Conservation (phyloP, 2,329 filamentous ascomycete genomes). For the Alternaria ethzedia region DNA sequence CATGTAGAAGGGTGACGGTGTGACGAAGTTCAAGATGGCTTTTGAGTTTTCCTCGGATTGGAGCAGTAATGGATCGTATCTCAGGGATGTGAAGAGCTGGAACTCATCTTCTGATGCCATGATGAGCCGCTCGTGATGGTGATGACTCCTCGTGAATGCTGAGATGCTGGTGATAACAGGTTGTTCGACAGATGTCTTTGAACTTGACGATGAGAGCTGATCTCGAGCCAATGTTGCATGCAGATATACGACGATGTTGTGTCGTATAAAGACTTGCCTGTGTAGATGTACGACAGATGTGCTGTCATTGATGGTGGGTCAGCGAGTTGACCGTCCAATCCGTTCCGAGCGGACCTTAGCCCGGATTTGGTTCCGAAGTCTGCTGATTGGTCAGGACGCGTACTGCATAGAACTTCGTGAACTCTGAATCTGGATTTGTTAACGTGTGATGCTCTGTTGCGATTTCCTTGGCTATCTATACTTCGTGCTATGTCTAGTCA, state of each 20-base stretch:
- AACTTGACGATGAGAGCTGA: neutral
- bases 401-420: neutral
- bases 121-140: neutral
- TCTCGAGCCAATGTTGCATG: neutral
- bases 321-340: neutral
- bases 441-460: neutral
- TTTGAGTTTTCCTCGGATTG: conserved; percentile 54
- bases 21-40: conserved; percentile 54
- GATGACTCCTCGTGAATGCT: neutral
- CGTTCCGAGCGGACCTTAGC: neutral
- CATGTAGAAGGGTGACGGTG: conserved; percentile 75
- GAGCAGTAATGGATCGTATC: conserved; percentile 48
- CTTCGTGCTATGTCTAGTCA: neutral
- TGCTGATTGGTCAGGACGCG: neutral
- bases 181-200: neutral
- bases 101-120: conserved; percentile 38
- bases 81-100: conserved; percentile 49
- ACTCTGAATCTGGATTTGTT: neutral
- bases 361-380: neutral
- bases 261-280: neutral
- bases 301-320: conserved; percentile 2
- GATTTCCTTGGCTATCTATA: neutral
- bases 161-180: neutral
- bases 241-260: neutral
- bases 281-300: neutral